Conservation (phyloP, 345 rosid genomes). For the Draba incana region DNA sequence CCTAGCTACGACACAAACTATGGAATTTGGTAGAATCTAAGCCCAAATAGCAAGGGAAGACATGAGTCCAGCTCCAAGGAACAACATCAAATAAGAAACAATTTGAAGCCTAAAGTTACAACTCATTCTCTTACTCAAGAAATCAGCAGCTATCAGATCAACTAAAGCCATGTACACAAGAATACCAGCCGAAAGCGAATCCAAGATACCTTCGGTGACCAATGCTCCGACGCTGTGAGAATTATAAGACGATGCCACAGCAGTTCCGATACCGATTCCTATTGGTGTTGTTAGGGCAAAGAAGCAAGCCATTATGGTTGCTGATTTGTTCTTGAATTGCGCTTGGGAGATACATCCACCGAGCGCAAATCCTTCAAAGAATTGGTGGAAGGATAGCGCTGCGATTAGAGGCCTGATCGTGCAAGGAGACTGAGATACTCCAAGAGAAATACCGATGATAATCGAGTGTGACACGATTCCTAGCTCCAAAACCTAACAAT, state of each 20-base stretch:
- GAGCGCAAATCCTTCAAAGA: constrained; percentile 95
- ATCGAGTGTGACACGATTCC: constrained; percentile 92
- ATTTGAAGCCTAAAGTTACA: constrained; percentile 84
- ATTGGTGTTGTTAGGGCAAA: constrained; percentile 81
- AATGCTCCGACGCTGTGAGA: constrained; percentile 64
- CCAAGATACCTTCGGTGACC: constrained; percentile 74
- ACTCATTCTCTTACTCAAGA: constrained; percentile 85
- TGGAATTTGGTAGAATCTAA: constrained; percentile 35
- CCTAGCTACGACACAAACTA: constrained; percentile 1
- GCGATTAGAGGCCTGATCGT: constrained; percentile 87
- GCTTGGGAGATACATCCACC: constrained; percentile 98
- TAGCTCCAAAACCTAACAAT: constrained; percentile 76
- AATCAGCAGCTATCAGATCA: constrained; percentile 93
- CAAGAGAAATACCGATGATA: constrained; percentile 84
- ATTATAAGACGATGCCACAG: constrained; percentile 64
- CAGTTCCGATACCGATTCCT: constrained; percentile 72
- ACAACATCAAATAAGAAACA: constrained; percentile 69
- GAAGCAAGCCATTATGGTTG: constrained; percentile 75
- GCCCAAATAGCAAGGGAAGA: constrained; percentile 86
- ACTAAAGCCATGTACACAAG: constrained; percentile 96
- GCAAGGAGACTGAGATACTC: constrained; percentile 84
- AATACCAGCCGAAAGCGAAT: constrained; percentile 85
- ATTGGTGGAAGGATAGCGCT: constrained; percentile 91
- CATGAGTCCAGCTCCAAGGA: constrained; percentile 90
- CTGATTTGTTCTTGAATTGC: constrained; percentile 58